Base-by-base conservation (phyloP, 805 yeast species). In the Citeromyces matritensis region DNA sequence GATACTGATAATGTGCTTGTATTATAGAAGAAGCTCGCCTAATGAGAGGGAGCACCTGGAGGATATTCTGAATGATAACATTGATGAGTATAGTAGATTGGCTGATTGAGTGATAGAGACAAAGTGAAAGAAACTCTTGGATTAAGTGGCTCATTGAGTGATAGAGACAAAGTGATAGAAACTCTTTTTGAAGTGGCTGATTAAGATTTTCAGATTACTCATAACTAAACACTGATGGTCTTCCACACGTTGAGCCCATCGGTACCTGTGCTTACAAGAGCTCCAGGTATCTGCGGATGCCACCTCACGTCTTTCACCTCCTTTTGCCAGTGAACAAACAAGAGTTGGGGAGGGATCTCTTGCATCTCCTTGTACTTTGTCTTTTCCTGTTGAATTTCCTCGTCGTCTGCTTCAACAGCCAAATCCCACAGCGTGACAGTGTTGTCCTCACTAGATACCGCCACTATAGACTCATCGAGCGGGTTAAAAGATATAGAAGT, bases 321-420 rank as follows among this genome's bases (percentile, higher is more conserved):
- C 44, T 76, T 75, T 61, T 91, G 98, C 97, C 97, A 91, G 54
- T 91, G 98, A 29, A 88, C 94, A 58, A 91, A 91, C 51, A 91
- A 61, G 45, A 91, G 65, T 56, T 91, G 98, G 14, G 97, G 91
- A 11, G 98, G 98, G 39, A 88, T 82, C 45, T 80, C 93, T 41
- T 75, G 76, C 41, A 91, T 61, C 44, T 86, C 96, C 42, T 69
- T 67, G 26, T 75, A 69, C 44, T 79, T 91, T 35, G 72, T 67
- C 43, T 73, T 69, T 57, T 88, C 96, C 47, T 78, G 80, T 35
- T 81, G 73, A 41, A 88, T 80, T 56, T 88, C 98, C 49, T 88
- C 97, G 49, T 91, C 97, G 37, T 86, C 98, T 3, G 97, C 97
- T 59, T 91, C 98, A 10, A 91, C 98, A 9, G 96, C 88, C 51